Base-by-base conservation (phyloP, 257 asterid genomes). In the Solanum arcanum region DNA sequence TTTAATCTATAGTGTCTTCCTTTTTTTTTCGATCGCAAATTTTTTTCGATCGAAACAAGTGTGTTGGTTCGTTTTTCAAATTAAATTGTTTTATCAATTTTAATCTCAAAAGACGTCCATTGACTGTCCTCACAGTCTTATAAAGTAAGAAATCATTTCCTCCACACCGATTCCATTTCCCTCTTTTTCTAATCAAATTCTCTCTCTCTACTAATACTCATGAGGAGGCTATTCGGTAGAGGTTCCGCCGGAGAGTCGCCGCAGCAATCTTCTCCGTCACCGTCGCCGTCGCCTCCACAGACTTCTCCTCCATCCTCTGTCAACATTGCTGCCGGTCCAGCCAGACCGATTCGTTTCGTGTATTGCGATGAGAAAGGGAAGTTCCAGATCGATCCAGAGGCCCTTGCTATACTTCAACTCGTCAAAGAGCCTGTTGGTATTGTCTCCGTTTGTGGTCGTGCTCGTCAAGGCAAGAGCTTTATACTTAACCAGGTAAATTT, bases 361-460 rank as follows among this genome's bases (percentile, higher is more conserved):
- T 96, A 93, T 89, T 92, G 94, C 88, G 99, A 97, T 86, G 98
- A 94, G 4, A 93, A 93, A 62, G 98, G 99, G 1, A 93, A 84
- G 94, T 97, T 97, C 86, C 99, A 96, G 86, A 92, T 97, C 93
- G 98, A 96, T 92, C 99, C 98, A 0, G 99, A 96, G 90, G 99
- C 99, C 41, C 94, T 96, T 83, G 97, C 99, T 49, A 87, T 96
- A 89, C 99, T 97, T 80, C 99, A 97, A 92, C 90, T 97, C 69
- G 98, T 96, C 39, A 97, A 97, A 91, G 98, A 93, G 90, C 99
- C 99, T 9, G 95, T 97, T 1, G 99, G 99, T 13, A 95, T 97
- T 66, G 99, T 97, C 56, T 96, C 99, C 81, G 99, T 97, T 4
- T 97, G 99, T 60, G 99, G 99, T 39, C 99, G 99, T 31, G 99